Evolutionary conservation across 2,329 filamentous ascomycete genomes (phyloP).

Genomic region (Passalora sequoiae): DNA sequence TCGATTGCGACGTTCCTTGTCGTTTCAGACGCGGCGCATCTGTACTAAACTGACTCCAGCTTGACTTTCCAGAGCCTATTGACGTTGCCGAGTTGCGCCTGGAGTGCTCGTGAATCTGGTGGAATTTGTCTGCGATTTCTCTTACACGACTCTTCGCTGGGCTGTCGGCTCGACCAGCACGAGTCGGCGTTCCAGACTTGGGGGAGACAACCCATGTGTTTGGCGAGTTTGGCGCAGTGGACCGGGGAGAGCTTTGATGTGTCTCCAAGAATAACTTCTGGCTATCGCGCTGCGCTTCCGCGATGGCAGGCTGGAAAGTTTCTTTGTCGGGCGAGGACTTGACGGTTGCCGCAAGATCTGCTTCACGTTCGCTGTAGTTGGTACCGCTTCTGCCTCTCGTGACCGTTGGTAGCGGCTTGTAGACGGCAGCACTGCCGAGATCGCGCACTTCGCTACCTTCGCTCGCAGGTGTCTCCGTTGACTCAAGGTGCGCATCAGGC

Average conservation of each 20-base stretch:
- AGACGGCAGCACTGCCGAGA: conserved; percentile 4
- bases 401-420: conserved; percentile 19
- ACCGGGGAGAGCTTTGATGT: conserved; percentile 11
- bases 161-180: conserved; percentile 22
- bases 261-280: conserved; percentile 28
- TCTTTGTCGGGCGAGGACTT: conserved; percentile 24
- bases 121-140: conserved; percentile 48
- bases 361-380: conserved; percentile 32
- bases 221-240: not conserved
- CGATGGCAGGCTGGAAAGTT: conserved; percentile 20
- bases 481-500: conserved; percentile 18
- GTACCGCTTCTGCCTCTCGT: conserved; percentile 28
- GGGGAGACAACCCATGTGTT: not conserved
- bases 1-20: conserved; percentile 14
- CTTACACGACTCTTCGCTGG: conserved; percentile 46
- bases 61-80: conserved; percentile 39
- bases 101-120: conserved; percentile 34
- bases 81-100: conserved; percentile 41
- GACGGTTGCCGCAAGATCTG: conserved; percentile 28
- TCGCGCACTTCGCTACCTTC: conserved; percentile 14
- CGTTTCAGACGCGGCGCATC: conserved; percentile 15
- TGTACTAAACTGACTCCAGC: conserved; percentile 32
- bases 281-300: conserved; percentile 22
- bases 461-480: conserved; percentile 21
- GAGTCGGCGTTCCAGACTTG: conserved; percentile 10